Conservation (phyloP, 129 eudicot genomes). For the Deinandra increscens region DNA sequence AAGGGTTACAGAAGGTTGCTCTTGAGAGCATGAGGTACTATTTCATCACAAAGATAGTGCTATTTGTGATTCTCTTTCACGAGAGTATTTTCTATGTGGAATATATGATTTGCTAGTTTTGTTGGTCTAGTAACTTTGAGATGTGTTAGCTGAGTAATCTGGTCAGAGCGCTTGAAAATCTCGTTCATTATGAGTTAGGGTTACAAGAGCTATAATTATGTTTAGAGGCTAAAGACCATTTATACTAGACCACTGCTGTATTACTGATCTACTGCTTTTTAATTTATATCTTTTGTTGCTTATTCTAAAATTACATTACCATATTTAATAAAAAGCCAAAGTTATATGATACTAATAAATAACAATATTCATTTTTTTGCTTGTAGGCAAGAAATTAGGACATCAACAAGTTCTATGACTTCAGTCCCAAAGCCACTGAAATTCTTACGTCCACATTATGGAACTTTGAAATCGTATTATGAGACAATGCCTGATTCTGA, state of each 20-base stretch:
- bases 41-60: neutral
- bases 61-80: neutral
- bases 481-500: constrained; percentile 77
- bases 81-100: neutral
- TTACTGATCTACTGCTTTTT: neutral
- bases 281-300: neutral
- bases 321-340: neutral
- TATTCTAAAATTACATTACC: neutral
- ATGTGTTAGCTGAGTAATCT: constrained; percentile 5
- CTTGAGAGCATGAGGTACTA: constrained; percentile 93
- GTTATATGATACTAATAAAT: neutral
- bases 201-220: neutral
- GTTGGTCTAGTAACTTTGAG: neutral
- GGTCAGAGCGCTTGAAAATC: neutral
- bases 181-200: neutral
- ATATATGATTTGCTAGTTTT: neutral
- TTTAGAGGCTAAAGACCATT: neutral
- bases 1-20: constrained; percentile 70
- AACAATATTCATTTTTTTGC: neutral
- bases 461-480: constrained; percentile 69
- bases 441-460: constrained; percentile 94
- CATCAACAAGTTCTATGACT: constrained; percentile 96
- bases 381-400: constrained; percentile 84
- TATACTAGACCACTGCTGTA: neutral
- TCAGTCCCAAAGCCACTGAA: constrained; percentile 95